Conservation (phyloP, 306 rosid genomes). For the Pachyrhizus erosus region DNA sequence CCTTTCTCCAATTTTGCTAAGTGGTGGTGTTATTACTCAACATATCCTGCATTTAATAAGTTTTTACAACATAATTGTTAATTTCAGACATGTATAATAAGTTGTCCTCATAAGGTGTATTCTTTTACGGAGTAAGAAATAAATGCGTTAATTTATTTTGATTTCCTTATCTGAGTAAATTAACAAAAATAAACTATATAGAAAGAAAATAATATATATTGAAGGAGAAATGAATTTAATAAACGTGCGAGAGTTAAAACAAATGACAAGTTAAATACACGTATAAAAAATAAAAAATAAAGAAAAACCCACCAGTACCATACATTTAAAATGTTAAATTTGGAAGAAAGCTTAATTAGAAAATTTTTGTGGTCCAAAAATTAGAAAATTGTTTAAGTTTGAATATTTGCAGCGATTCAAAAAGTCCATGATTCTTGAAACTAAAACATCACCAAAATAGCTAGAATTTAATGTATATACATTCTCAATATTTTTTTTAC, state of each 20-base stretch:
- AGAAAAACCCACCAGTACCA: not conserved
- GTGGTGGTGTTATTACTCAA: not conserved
- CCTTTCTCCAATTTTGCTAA: conserved; percentile 20
- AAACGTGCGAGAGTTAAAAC: not conserved
- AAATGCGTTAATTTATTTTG: not conserved
- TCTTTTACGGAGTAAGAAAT: not conserved
- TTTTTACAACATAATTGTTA: not conserved
- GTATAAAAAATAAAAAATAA: not conserved
- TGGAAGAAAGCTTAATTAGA: not conserved
- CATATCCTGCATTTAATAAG: not conserved
- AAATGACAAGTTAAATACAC: not conserved
- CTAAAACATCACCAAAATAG: not conserved
- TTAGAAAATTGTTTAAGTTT: too few species aligned
- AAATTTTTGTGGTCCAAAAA: too few species aligned
- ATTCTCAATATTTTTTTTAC: too few species aligned
- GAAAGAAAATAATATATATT: not conserved
- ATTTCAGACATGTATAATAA: not conserved
- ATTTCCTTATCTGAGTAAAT: not conserved
- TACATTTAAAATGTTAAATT: not conserved
- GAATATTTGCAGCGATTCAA: not conserved
- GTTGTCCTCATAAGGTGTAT: not conserved
- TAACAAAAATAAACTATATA: not conserved
- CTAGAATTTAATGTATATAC: not conserved
- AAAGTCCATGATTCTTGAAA: not conserved
- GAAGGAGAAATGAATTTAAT: not conserved